These are phyloP conservation scores for Aulographum hederae DNA, from an alignment of 2,329 filamentous ascomycete genomes.

Conservation along the genomic window DNA sequence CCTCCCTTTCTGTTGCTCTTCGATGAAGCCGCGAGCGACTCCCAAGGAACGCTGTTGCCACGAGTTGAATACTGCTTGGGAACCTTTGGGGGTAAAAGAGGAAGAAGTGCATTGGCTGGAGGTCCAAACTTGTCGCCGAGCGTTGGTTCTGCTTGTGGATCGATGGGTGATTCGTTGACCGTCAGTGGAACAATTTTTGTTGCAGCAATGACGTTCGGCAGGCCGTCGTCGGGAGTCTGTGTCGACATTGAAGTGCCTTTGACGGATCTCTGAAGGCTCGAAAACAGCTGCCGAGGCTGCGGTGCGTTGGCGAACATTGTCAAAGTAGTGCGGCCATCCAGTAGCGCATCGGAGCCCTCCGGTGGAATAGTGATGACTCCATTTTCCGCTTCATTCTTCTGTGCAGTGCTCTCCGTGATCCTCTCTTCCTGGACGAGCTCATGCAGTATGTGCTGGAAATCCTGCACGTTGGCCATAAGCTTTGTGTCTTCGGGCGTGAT, in stretches of 20 bases:
- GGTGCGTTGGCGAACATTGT: conserved; percentile 62
- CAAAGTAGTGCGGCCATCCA: conserved; percentile 44
- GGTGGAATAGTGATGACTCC: too few relatives aligned
- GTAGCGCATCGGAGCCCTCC: too few relatives aligned
- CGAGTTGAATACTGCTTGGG: conserved; percentile 40
- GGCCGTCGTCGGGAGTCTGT: conserved; percentile 35
- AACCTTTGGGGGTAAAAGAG: conserved; percentile 53
- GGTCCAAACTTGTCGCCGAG: conserved; percentile 60
- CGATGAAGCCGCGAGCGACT: conserved; percentile 33
- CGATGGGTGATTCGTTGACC: conserved; percentile 20
- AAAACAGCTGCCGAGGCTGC: conserved; percentile 64
- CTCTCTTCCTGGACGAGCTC: conserved; percentile 3
- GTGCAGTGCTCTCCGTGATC: not conserved
- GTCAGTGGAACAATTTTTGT: conserved; percentile 44
- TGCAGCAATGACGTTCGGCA: conserved; percentile 59
- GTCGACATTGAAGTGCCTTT: conserved; percentile 23
- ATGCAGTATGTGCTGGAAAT: conserved; percentile 3
- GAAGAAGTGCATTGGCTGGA: conserved; percentile 38
- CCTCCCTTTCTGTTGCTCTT: conserved; percentile 17
- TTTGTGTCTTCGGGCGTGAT: conserved; percentile 2
- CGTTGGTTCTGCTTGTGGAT: conserved; percentile 40
- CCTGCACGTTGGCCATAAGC: not conserved
- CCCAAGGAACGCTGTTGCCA: conserved; percentile 30
- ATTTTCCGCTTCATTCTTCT: conserved; percentile 1
- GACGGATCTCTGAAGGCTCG: conserved; percentile 49